Evolutionary conservation across 176 grass and related monocot species (phyloP), one percentile per base, ranked within the genome.

Genomic region (Zoysia japonica): DNA sequence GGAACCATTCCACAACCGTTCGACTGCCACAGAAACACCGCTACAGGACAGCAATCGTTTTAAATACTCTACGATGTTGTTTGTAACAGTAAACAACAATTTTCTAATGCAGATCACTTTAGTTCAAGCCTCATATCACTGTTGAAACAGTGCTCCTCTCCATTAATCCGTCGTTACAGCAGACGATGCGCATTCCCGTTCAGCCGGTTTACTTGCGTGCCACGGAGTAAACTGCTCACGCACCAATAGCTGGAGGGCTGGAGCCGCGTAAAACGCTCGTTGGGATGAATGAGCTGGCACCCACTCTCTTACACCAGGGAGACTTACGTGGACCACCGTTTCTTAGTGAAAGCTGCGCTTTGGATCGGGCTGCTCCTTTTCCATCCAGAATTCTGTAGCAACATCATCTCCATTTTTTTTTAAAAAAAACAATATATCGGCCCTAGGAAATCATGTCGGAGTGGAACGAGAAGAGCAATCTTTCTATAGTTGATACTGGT

Each of bases 241-340:
- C 59, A 36, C 59, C 59, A 61, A 60, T 20, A 20, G 56, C 56
- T 61, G 2, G 59, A 36, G 59, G 19, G 7, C 52, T 11, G 6
- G 15, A 49, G 20, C 59, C 57, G 74, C 44, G 59, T 62, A 12
- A 36, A 36, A 3, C 20, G 9, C 67, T 1, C 1, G 11, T 41
- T 75, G 40, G 17, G 53, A 57, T 8, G 45, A 57, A 38, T 78
- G 80, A 78, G 85, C 67, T 87, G 80, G 80, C 71, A 65, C 17
- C 74, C 2, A 17, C 46, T 5, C 2, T 11, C 11, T 62, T 76
- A 1, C 72, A 20, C 28, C 49, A 47, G 12, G 67, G 72, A 57
- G 42, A n/a, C 67, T 42, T 55, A 43, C 68, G 79, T 72, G 79
- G 79, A 77, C 4, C 74, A 60, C 49, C 44, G 67, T 83, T 74